phyloP scores from a whole-genome alignment of 768 basidiomycete species.

The Pleurotus tuoliensis region DNA sequence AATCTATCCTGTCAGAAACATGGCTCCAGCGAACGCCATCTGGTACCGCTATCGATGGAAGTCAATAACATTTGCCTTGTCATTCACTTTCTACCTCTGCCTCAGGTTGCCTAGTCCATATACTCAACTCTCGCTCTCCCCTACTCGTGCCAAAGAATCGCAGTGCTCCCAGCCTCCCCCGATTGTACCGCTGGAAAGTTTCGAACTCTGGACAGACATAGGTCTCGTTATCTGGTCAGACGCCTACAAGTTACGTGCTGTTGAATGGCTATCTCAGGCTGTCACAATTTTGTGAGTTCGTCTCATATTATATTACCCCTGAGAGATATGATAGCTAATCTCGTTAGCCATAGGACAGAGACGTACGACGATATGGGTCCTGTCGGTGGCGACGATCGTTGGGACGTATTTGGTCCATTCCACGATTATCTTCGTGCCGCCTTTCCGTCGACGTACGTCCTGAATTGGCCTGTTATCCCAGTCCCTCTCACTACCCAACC shows the following conservation, averaged over 20 bases:
- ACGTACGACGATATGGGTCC: slow-evolving; percentile 46
- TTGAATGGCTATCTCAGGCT: slow-evolving; percentile 29
- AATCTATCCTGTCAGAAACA: no score
- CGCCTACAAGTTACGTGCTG: slow-evolving; percentile 22
- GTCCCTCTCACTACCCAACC: neutral
- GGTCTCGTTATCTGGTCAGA: slow-evolving; percentile 13
- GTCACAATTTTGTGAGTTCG: slow-evolving; percentile 25
- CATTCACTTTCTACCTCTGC: no score
- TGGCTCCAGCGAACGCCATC: no score
- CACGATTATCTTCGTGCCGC: slow-evolving; percentile 48
- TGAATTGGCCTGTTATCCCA: neutral
- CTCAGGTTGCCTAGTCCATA: no score
- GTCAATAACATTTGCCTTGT: no score
- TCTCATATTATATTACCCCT: neutral
- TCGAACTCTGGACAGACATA: slow-evolving; percentile 16
- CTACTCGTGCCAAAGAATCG: no score
- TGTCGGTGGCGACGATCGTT: slow-evolving; percentile 46
- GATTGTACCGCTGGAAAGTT: slow-evolving; percentile 22
- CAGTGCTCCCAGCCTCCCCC: no score
- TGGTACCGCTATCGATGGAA: no score
- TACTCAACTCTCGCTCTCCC: no score
- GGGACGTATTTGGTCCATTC: slow-evolving; percentile 50
- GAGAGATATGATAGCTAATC: neutral
- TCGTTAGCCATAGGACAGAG: slow-evolving; percentile 39
- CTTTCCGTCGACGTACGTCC: slow-evolving; percentile 63